These are phyloP conservation scores for Metrosideros polymorpha DNA, from an alignment of 441 rosid species.

Conservation along the genomic window DNA sequence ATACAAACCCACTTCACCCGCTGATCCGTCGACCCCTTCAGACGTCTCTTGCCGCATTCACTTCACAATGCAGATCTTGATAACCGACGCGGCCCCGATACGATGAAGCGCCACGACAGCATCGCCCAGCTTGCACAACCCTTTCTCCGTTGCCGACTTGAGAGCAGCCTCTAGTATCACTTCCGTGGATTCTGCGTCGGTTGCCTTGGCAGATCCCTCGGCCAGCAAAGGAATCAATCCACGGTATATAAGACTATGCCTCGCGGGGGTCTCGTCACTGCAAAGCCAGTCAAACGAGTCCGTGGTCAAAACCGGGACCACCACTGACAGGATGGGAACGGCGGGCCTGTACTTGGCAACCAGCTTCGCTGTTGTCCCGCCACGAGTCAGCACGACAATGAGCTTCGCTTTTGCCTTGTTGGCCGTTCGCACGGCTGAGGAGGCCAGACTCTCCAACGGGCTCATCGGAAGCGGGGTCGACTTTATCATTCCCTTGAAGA, in stretches of 20 bases:
- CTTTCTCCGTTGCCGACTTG: constrained; percentile 51
- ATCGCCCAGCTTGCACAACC: constrained; percentile 63
- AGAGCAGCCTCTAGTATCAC: constrained; percentile 69
- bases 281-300: constrained; percentile 86
- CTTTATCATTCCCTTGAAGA: constrained; percentile 83
- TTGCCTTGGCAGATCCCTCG: constrained; percentile 93
- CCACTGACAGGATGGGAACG: constrained; percentile 86
- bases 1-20: not conserved
- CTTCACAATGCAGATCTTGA: constrained; percentile 87
- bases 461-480: constrained; percentile 93
- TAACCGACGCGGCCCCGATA: constrained; percentile 81
- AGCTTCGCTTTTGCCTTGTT: constrained; percentile 86
- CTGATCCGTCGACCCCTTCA: not conserved
- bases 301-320: constrained; percentile 75
- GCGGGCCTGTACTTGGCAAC: constrained; percentile 96
- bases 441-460: constrained; percentile 90
- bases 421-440: constrained; percentile 87
- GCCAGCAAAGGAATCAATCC: constrained; percentile 75
- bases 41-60: constrained; percentile 9
- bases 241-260: constrained; percentile 76
- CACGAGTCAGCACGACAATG: constrained; percentile 81
- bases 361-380: constrained; percentile 81
- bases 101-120: constrained; percentile 83
- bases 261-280: constrained; percentile 86
- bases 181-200: constrained; percentile 83